A percentile compares a stretch with the other conserved stretches of the same genome.
Conservation (phyloP, 129 eudicot species). For the Flaveria ramosissima region DNA sequence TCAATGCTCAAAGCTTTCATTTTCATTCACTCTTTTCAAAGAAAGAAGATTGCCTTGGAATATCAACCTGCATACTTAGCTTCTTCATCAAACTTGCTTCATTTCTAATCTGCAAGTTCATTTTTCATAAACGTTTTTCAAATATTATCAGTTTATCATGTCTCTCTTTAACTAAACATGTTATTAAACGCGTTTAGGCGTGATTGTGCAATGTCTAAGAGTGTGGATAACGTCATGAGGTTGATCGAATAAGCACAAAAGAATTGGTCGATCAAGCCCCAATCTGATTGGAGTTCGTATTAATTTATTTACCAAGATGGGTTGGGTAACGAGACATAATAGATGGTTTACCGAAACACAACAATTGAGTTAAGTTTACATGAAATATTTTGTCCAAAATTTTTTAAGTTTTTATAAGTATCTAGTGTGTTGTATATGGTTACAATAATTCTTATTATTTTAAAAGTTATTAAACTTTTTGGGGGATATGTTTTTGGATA, state of each 20-base stretch:
- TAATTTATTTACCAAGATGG: too few relatives aligned
- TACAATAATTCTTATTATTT: background rate
- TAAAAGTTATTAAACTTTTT: background rate
- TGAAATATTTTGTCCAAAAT: too few relatives aligned
- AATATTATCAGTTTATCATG: background rate
- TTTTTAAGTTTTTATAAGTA: too few relatives aligned
- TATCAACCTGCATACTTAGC: constrained; percentile 21
- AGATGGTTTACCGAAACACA: background rate
- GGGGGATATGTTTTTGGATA: background rate
- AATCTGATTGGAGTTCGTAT: too few relatives aligned
- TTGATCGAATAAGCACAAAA: background rate
- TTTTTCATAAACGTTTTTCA: background rate
- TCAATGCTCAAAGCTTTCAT: constrained; percentile 46
- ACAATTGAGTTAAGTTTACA: too few relatives aligned
- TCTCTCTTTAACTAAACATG: background rate
- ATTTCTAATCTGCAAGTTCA: constrained; percentile 21
- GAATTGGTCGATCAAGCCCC: background rate
- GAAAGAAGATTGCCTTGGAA: constrained; percentile 21
- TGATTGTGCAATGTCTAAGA: background rate
- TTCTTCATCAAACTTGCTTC: constrained; percentile 30
- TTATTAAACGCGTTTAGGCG: background rate
- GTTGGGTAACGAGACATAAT: background rate
- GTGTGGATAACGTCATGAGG: background rate
- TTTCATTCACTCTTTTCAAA: constrained; percentile 24
- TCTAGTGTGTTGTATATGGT: too few relatives aligned